These are phyloP conservation scores for Macadamia integrifolia DNA, from an alignment of 164 flowering plant species.

Conservation along the genomic window DNA sequence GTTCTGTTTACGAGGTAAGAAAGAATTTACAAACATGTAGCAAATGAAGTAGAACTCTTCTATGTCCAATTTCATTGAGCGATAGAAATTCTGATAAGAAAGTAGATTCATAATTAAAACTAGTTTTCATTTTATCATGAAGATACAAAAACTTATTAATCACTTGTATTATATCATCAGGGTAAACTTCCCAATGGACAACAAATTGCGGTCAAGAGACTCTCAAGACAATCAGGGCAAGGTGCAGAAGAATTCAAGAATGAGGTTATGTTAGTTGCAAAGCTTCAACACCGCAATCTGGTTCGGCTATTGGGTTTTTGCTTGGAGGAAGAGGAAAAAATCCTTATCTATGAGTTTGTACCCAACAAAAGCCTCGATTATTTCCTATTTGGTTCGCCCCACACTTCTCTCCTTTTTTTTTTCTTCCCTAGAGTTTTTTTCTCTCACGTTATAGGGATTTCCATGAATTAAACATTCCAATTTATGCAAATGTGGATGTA, in stretches of 20 bases:
- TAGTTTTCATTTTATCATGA: not conserved
- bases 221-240: not conserved
- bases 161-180: conserved; percentile 2
- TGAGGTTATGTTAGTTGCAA: not conserved
- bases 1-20: conserved; percentile 30
- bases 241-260: not conserved
- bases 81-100: too few relatives aligned
- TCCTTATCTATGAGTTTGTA: not conserved
- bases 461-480: too few relatives aligned
- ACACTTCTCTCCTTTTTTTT: too few relatives aligned
- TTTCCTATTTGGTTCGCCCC: not conserved
- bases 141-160: not conserved
- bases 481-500: too few relatives aligned
- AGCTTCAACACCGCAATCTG: not conserved
- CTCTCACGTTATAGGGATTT: too few relatives aligned
- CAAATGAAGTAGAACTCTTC: not conserved
- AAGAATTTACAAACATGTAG: not conserved
- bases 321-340: not conserved
- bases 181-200: conserved; percentile 2
- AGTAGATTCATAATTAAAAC: not conserved
- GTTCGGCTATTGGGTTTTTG: not conserved
- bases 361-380: conserved; percentile 1
- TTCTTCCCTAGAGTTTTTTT: too few relatives aligned
- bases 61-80: not conserved
- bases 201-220: not conserved